These are phyloP conservation scores for Dichotomocladium elegans DNA, from an alignment of 371 early-diverging fungal genomes.

Conservation along the genomic window DNA sequence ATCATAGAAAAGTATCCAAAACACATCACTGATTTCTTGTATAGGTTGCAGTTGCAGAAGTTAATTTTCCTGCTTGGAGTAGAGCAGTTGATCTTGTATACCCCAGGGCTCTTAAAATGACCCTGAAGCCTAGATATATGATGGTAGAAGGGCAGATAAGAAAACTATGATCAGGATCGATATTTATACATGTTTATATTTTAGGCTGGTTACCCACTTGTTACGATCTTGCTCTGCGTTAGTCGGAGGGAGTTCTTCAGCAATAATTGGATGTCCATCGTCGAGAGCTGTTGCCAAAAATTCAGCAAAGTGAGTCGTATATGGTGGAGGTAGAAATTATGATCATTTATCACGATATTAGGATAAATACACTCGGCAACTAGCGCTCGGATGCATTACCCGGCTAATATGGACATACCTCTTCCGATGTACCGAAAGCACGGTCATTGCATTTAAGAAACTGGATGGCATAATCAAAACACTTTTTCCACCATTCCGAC, in stretches of 20 bases:
- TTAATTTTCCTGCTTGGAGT: constrained; percentile 90
- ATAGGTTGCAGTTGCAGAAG: constrained; percentile 88
- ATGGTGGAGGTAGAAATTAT: neutral
- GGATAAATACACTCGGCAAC: constrained; percentile 69
- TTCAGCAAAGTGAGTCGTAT: constrained; percentile 63
- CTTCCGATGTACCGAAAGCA: constrained; percentile 80
- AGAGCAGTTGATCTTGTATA: constrained; percentile 89
- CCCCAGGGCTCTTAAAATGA: constrained; percentile 90
- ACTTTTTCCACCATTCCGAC: constrained; percentile 66
- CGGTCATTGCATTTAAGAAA: constrained; percentile 51
- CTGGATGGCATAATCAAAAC: constrained; percentile 66
- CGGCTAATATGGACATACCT: constrained; percentile 92
- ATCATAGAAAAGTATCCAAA: neutral
- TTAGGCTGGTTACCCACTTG: constrained; percentile 81
- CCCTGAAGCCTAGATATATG: constrained; percentile 75
- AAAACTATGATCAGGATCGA: neutral
- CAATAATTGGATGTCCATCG: constrained; percentile 69
- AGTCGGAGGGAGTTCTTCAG: constrained; percentile 87
- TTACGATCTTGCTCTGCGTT: constrained; percentile 84
- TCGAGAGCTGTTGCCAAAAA: constrained; percentile 76
- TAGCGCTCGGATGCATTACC: constrained; percentile 76
- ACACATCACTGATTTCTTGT: too few species aligned
- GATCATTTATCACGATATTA: constrained; percentile 8
- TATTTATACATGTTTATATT: constrained; percentile 2
- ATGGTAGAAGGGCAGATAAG: constrained; percentile 24